phyloP scores from a whole-genome alignment of 495 filamentous ascomycete genomes.

The Tuber umbilicatum region DNA sequence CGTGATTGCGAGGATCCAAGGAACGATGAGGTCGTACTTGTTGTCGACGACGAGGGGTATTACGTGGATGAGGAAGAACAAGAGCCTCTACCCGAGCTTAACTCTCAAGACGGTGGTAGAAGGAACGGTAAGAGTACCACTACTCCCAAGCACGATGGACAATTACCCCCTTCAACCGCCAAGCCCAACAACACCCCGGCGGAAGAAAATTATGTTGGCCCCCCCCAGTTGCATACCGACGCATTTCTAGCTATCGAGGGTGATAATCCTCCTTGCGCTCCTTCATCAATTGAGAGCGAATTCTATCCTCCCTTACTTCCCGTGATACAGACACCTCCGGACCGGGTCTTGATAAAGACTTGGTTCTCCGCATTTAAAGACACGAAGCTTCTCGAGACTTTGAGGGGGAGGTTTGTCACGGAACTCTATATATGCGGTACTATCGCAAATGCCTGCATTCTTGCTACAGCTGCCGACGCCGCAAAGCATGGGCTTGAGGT shows the following conservation, averaged over 20 bases:
- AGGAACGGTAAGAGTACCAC: constrained; percentile 11
- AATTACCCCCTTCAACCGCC: constrained; percentile 11
- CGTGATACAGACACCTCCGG: constrained; percentile 52
- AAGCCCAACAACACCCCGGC: constrained; percentile 26
- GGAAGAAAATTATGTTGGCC: constrained; percentile 21
- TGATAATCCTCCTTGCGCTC: constrained; percentile 52
- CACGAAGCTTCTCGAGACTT: constrained; percentile 59
- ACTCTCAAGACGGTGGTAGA: constrained; percentile 14
- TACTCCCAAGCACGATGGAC: constrained; percentile 23
- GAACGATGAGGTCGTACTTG: constrained; percentile 47
- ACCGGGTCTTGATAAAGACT: constrained; percentile 68
- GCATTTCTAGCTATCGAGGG: constrained; percentile 55
- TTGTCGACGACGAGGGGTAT: constrained; percentile 34
- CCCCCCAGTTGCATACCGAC: constrained; percentile 46
- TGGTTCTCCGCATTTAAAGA: constrained; percentile 84
- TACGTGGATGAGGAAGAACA: constrained; percentile 26
- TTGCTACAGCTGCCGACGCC: constrained; percentile 87
- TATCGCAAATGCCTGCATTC: constrained; percentile 82
- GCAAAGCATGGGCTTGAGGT: constrained; percentile 78
- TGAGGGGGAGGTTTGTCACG: constrained; percentile 74
- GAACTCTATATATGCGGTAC: constrained; percentile 88
- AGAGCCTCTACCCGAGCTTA: background rate
- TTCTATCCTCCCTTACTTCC: constrained; percentile 56
- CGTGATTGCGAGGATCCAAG: constrained; percentile 50
- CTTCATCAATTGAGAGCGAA: constrained; percentile 59